A percentile compares a stretch with the other conserved stretches of the same genome.
These are phyloP conservation scores for Striga asiatica DNA, from an alignment of 257 asterid genomes.

Conservation along the genomic window DNA sequence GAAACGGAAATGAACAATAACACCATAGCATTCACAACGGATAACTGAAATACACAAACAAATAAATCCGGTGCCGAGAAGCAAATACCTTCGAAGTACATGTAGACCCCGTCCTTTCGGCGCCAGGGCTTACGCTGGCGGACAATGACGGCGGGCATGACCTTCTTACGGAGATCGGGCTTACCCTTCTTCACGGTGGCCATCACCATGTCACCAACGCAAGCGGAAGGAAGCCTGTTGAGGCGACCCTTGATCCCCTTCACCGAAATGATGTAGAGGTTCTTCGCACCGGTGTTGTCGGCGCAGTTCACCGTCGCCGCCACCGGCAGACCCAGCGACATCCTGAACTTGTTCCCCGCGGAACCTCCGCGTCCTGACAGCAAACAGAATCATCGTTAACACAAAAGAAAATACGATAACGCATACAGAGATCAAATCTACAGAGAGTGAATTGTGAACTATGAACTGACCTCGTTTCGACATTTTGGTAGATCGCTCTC, in stretches of 20 bases:
- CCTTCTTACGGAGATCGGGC: conserved; percentile 68
- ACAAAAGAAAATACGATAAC: background rate
- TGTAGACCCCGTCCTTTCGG: conserved; percentile 71
- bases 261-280: conserved; percentile 57
- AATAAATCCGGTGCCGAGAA: background rate
- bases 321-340: conserved; percentile 70
- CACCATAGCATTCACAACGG: background rate
- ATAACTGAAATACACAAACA: background rate
- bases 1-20: no score
- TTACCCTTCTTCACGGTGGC: conserved; percentile 72
- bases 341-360: conserved; percentile 65
- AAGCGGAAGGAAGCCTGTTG: conserved; percentile 60
- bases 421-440: background rate
- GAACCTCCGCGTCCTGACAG: conserved; percentile 54
- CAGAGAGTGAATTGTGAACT: background rate
- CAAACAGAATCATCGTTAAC: background rate
- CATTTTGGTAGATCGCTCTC: conserved; percentile 24
- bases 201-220: conserved; percentile 73
- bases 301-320: conserved; percentile 67
- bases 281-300: conserved; percentile 56
- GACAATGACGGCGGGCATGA: conserved; percentile 60
- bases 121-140: conserved; percentile 71
- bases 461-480: conserved; percentile 49
- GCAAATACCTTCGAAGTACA: conserved; percentile 55
- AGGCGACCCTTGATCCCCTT: conserved; percentile 62